These are phyloP conservation scores for Rhododendron molle DNA, from an alignment of 148 eudicot genomes.

Conservation along the genomic window DNA sequence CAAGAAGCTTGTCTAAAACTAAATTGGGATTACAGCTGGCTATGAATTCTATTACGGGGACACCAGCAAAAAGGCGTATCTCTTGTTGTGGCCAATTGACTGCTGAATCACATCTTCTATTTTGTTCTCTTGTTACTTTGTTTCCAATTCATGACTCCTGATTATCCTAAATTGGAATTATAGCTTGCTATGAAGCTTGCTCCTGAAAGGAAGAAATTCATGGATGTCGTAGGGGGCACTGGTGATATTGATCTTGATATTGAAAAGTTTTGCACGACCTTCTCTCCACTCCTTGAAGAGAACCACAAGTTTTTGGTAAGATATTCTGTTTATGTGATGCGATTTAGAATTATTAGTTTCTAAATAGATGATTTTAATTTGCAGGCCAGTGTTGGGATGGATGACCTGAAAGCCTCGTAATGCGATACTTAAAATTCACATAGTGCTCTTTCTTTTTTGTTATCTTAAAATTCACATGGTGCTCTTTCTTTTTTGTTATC, in stretches of 20 bases:
- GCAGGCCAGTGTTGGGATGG: slow-evolving; percentile 73
- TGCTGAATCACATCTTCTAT: not conserved
- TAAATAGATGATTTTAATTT: slow-evolving; percentile 7
- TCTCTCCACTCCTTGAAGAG: slow-evolving; percentile 69
- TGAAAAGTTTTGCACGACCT: slow-evolving; percentile 54
- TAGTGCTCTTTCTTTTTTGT: not conserved
- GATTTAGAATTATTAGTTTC: not conserved
- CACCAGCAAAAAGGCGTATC: not conserved
- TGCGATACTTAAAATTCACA: not conserved
- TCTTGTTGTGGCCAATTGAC: not conserved
- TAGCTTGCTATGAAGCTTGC: slow-evolving; percentile 83
- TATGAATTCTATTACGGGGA: not conserved
- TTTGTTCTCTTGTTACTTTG: not conserved
- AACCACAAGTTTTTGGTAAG: slow-evolving; percentile 83
- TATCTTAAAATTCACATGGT: not conserved
- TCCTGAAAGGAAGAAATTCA: slow-evolving; percentile 79
- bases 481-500: not conserved
- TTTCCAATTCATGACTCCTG: not conserved
- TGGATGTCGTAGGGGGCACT: slow-evolving; percentile 47
- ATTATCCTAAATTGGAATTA: not conserved
- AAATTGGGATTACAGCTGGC: no score
- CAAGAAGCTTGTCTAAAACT: not conserved
- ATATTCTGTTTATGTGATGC: not conserved
- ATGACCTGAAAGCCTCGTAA: slow-evolving; percentile 65
- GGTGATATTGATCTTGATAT: slow-evolving; percentile 56